Evolutionary conservation across 2,329 filamentous ascomycete genomes (phyloP), one percentile per base, ranked within the genome.

Genomic region (Paramyrothecium sp.): DNA sequence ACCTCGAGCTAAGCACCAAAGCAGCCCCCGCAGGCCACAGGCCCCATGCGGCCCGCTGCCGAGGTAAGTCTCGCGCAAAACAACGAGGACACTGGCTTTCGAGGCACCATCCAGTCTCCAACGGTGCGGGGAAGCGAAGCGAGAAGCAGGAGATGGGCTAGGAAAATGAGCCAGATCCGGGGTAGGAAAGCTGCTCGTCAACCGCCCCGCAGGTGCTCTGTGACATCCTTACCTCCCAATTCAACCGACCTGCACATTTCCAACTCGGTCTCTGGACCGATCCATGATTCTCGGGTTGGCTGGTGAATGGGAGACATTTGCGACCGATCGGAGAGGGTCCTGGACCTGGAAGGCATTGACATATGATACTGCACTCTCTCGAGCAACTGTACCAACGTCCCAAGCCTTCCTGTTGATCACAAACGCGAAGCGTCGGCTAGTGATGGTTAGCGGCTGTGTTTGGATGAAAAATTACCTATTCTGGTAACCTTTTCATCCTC

Each of bases 131-230:
- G 33, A 44, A 17, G 7, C 8, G n/a, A 53, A 21, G 20, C 8
- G 51, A 21, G 38, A 53, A 20, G 19, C 17, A 30, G 33, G 51
- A 38, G 7, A 53, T 10, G 21, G 51, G 23, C 38, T 34, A 23
- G 17, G 41, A 23, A 16, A n/a, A 33, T 23, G 26, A 20, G 8
- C 21, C 50, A 34, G 33, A 34, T 52, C 50, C 26, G 50, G 50
- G 50, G 50, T 52, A 52, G 50, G 50, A 52, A 52, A 52, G 26
- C 50, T 52, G n/a, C 26, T 52, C 50, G 50, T 33, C 54, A 38
- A n/a, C 47, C 46, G 51, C 17, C 46, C 47, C 53, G 38, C 38
- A 17, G n/a, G 38, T 5, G 38, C 38, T 19, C 33, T 44, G 38
- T 44, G 13, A 16, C 13, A 44, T 44, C 38, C 38, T 44, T 19